Evolutionary conservation across 148 eudicot genomes (phyloP).

Genomic region (Amaranthus cruentus): DNA sequence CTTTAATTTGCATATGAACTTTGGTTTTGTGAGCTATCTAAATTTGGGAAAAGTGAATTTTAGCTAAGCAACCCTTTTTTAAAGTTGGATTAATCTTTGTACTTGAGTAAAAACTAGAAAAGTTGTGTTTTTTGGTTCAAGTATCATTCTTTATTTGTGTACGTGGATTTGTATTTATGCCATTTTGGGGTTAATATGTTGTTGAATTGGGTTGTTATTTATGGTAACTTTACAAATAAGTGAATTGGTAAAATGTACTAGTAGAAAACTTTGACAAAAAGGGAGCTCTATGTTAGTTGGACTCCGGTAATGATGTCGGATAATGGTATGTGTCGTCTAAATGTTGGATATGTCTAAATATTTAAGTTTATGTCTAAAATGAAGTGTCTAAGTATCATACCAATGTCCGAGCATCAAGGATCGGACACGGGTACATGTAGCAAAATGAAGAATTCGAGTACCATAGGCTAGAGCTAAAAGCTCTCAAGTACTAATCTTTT

Average conservation of each 20-base stretch:
- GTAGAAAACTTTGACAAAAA: constrained; percentile 23
- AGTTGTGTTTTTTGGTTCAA: constrained; percentile 16
- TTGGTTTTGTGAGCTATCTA: constrained; percentile 24
- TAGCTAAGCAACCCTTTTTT: constrained; percentile 13
- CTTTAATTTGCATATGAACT: constrained; percentile 10
- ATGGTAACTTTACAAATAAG: constrained; percentile 11
- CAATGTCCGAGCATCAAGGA: no score
- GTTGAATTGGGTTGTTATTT: constrained; percentile 13
- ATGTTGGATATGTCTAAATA: no score
- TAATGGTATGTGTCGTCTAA: no score
- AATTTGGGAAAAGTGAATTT: constrained; percentile 25
- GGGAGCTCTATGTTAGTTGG: not conserved
- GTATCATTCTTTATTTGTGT: constrained; percentile 16
- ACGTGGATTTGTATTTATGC: constrained; percentile 18
- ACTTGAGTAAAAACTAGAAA: constrained; percentile 14
- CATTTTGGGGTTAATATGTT: constrained; percentile 11
- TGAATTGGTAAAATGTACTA: constrained; percentile 16
- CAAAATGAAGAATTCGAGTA: no score
- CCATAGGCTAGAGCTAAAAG: constrained; percentile 1
- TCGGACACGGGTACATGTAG: no score
- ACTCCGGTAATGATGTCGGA: no score
- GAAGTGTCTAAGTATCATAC: no score
- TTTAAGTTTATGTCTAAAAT: no score
- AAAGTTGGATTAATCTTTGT: constrained; percentile 32
- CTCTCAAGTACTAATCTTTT: constrained; percentile 2